Evolutionary conservation across 2,329 filamentous ascomycete genomes (phyloP).

Genomic region (Colletotrichum phormii): DNA sequence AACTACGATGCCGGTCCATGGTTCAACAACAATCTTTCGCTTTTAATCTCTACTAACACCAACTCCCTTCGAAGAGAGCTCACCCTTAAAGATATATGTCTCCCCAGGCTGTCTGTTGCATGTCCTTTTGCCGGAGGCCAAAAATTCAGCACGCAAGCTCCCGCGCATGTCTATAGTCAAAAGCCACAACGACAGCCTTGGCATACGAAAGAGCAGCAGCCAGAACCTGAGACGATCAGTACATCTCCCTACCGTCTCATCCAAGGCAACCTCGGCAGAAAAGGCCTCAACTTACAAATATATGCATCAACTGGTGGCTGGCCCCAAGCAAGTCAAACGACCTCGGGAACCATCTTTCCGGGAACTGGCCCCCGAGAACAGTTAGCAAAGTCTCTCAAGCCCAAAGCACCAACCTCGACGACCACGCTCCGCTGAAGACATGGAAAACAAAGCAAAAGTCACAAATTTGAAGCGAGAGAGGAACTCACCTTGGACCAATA

Average conservation of each 20-base stretch:
- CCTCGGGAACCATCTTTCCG: constrained; percentile 55
- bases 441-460: too few species aligned
- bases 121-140: neutral
- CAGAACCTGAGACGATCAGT: constrained; percentile 39
- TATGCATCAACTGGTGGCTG: constrained; percentile 62
- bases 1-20: neutral
- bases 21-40: neutral
- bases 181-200: constrained; percentile 12
- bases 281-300: constrained; percentile 48
- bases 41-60: neutral
- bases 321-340: constrained; percentile 59
- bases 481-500: constrained; percentile 31
- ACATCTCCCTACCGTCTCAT: neutral
- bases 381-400: neutral
- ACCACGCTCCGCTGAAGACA: too few species aligned
- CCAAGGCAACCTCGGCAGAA: too few species aligned
- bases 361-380: constrained; percentile 45
- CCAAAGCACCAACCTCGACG: too few species aligned
- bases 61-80: neutral
- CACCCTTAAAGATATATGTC: neutral
- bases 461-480: neutral
- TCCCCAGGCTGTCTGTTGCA: neutral
- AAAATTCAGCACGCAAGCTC: neutral
- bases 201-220: constrained; percentile 41
- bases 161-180: constrained; percentile 15